Conservation (phyloP, 1,284 basidiomycete genomes). For the Apiotrichum akiyoshidainum region DNA sequence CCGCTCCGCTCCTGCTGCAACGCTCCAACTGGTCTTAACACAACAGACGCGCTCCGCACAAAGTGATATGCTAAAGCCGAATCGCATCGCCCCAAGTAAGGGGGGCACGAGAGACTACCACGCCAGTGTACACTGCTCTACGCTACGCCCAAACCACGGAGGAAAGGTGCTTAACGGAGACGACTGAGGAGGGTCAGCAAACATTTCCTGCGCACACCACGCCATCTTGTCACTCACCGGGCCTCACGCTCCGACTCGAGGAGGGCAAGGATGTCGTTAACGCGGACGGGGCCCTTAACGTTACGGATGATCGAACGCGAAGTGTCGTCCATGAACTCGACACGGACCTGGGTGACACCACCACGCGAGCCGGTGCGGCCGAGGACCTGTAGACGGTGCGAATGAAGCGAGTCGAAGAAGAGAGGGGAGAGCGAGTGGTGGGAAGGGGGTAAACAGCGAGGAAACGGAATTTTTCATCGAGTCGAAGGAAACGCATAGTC, state of each 20-base stretch:
- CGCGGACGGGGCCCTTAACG: slow-evolving; percentile 96
- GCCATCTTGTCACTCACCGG: slow-evolving; percentile 64
- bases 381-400: slow-evolving; percentile 66
- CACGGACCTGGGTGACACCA: slow-evolving; percentile 99
- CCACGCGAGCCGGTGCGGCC: slow-evolving; percentile 99
- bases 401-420: background rate
- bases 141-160: slow-evolving; percentile 14
- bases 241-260: slow-evolving; percentile 99
- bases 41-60: slow-evolving; percentile 4
- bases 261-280: slow-evolving; percentile 95
- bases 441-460: slow-evolving; percentile 1
- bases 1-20: background rate
- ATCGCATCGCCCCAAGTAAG: slow-evolving; percentile 18
- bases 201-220: too few relatives aligned
- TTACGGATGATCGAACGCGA: slow-evolving; percentile 97
- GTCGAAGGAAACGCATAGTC: slow-evolving; percentile 3
- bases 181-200: slow-evolving; percentile 16
- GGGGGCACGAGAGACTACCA: slow-evolving; percentile 22
- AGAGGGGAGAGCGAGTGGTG: background rate
- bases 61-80: slow-evolving; percentile 23
- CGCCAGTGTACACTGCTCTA: slow-evolving; percentile 25
- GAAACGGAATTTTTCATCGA: background rate
- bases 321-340: slow-evolving; percentile 99
- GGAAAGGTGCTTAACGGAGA: slow-evolving; percentile 25
- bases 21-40: background rate